Percentiles rank a stretch among this genome's conserved stretches.
These are phyloP conservation scores for Acanthochlamys bracteata DNA, from an alignment of 106 monocot genomes.

Conservation along the genomic window DNA sequence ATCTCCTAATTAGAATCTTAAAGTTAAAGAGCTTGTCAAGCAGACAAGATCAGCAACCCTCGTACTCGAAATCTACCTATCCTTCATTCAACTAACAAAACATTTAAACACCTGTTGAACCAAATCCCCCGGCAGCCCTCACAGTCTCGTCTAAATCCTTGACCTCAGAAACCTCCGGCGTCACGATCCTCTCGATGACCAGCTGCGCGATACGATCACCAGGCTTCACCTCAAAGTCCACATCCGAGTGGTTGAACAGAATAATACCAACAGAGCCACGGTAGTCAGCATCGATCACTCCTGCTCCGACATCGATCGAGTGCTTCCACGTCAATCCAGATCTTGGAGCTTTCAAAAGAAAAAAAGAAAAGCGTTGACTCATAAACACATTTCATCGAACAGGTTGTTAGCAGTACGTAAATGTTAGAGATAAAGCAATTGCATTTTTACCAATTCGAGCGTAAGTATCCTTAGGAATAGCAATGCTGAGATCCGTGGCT, in stretches of 20 bases:
- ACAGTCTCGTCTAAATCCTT: constrained; percentile 51
- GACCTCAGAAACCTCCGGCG: constrained; percentile 55
- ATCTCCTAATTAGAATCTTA: too few species aligned
- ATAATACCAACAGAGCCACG: constrained; percentile 62
- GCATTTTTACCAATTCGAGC: constrained; percentile 53
- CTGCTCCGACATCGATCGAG: constrained; percentile 77
- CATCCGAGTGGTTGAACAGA: constrained; percentile 75
- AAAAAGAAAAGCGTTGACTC: not conserved
- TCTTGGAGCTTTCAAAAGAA: constrained; percentile 53
- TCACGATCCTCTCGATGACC: constrained; percentile 66
- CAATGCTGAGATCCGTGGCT: constrained; percentile 83
- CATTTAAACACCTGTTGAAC: constrained; percentile 67
- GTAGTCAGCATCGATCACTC: constrained; percentile 86
- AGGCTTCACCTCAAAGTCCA: constrained; percentile 61
- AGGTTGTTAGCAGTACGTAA: not conserved
- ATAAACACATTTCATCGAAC: constrained; percentile 9
- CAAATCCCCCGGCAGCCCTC: constrained; percentile 66
- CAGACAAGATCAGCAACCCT: too few species aligned
- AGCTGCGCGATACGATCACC: constrained; percentile 74
- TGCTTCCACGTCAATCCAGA: constrained; percentile 90
- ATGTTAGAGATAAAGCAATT: not conserved
- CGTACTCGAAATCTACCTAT: too few species aligned
- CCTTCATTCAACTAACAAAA: not conserved
- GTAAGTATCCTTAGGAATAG: constrained; percentile 66
- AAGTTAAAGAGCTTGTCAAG: too few species aligned